Evolutionary conservation across 2,329 filamentous ascomycete genomes (phyloP), one percentile per base, ranked within the genome.

Genomic region (Verticillium albo-atrum): DNA sequence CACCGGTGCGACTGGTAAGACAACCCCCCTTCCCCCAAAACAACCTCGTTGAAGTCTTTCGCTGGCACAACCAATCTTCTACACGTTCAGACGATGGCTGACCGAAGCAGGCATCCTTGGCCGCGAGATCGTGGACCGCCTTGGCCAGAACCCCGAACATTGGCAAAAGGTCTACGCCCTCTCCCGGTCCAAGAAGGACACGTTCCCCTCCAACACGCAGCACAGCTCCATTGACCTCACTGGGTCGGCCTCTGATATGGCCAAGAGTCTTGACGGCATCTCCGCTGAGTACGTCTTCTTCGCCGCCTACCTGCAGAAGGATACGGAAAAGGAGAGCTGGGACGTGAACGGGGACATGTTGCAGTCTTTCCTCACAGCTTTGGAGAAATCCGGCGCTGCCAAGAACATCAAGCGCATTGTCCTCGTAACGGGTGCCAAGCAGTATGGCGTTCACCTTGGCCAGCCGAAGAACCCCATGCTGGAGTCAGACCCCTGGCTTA

Each of bases 391-490:
- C 2, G 76, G 75, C 0, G 74, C 74, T 4, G 68, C 71, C 35
- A 71, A 71, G 53, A 69, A 72, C 14, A 64, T 83, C 53, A 79
- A 81, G 63, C 73, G 77, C n/a, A 72, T 83, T 59, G 67, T 82
- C 25, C 71, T 83, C 10, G 77, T 80, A 6, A 78, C 74, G 0
- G 80, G 80, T 1, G 68, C 73, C 35, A 83, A 83, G 64, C 79
- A 84, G 57, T 84, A 83, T 64, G 79, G 80, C 26, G 78, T 83
- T 3, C 81, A 84, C 61, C 72, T 82, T 2, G 79, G 80, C 9
- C 71, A 69, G 10, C 67, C 71, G 15, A 82, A 81, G 61, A 74
- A 75, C 61, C 80, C 79, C 1, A 75, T 82, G 71, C 64, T 72
- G 12, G 79, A 84, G 64, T 68, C 72, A 15, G 78, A 81, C 58